Evolutionary conservation across 441 rosid genomes (phyloP).

Genomic region (Metrosideros polymorpha): DNA sequence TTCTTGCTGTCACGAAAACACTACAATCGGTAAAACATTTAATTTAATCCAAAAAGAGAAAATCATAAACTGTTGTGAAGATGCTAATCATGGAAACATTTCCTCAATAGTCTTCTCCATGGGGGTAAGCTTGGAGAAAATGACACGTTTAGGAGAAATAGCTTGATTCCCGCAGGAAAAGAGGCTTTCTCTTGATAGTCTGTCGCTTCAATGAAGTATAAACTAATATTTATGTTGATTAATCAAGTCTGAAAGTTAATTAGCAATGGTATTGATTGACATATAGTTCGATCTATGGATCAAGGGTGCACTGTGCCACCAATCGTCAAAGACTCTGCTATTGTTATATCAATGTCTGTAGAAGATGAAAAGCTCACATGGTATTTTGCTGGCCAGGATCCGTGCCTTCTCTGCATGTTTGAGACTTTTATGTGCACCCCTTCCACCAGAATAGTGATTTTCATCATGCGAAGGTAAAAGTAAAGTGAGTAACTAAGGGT

Average conservation of each 20-base stretch:
- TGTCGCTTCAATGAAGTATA: neutral
- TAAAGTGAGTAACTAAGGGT: neutral
- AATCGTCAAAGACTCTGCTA: neutral
- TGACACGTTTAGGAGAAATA: neutral
- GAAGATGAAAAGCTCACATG: conserved; percentile 43
- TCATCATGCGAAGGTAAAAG: conserved; percentile 42
- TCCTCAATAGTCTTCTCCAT: neutral
- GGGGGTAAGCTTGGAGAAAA: neutral
- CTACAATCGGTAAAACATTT: neutral
- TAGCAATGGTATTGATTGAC: neutral
- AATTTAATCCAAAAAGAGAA: neutral
- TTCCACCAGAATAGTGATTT: conserved; percentile 79
- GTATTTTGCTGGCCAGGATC: conserved; percentile 61
- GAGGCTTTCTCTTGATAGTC: neutral
- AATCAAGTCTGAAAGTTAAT: neutral
- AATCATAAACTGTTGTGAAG: neutral
- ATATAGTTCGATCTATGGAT: neutral
- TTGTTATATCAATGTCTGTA: neutral
- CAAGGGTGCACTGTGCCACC: neutral
- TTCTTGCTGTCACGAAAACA: neutral
- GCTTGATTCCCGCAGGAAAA: neutral
- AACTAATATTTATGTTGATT: neutral
- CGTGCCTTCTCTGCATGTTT: conserved; percentile 95
- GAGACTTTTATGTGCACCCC: conserved; percentile 87
- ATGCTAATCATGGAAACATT: neutral